These are phyloP conservation scores for Fomitopsis betulina DNA, from an alignment of 1,284 basidiomycete genomes.

Conservation along the genomic window DNA sequence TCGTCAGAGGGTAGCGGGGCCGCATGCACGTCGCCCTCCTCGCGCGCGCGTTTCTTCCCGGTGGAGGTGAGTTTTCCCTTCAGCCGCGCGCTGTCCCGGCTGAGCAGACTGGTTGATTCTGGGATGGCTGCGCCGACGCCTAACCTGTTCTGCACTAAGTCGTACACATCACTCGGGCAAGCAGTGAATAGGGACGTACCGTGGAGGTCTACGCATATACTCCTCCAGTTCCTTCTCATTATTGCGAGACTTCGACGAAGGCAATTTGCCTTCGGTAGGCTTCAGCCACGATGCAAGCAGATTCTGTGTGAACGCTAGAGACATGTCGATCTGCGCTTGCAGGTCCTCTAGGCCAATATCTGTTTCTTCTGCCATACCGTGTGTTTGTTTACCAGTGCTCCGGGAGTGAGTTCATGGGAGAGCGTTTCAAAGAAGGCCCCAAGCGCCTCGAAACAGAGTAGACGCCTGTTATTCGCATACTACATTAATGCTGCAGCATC, in stretches of 20 bases:
- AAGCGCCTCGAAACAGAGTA: no score
- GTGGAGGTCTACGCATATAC: slow-evolving; percentile 59
- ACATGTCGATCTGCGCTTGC: slow-evolving; percentile 72
- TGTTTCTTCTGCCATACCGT: slow-evolving; percentile 29
- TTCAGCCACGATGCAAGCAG: slow-evolving; percentile 73
- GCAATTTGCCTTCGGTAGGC: slow-evolving; percentile 32
- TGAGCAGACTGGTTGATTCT: slow-evolving; percentile 33
- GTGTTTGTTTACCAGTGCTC: not conserved
- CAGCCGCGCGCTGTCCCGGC: slow-evolving; percentile 49
- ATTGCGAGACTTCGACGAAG: slow-evolving; percentile 22
- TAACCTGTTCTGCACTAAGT: slow-evolving; percentile 37
- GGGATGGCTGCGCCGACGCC: slow-evolving; percentile 66
- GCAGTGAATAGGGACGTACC: slow-evolving; percentile 37
- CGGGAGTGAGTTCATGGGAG: no score
- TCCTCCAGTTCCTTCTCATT: slow-evolving; percentile 58
- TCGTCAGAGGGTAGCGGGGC: slow-evolving; percentile 32
- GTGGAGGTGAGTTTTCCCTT: slow-evolving; percentile 47
- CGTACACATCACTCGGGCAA: slow-evolving; percentile 5
- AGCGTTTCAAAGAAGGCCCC: no score
- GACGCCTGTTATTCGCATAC: no score
- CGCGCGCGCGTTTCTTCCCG: slow-evolving; percentile 43
- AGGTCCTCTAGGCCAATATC: slow-evolving; percentile 58
- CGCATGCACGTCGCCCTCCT: slow-evolving; percentile 14
- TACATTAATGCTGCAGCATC: no score
- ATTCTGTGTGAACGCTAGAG: slow-evolving; percentile 69